phyloP scores from a whole-genome alignment of 2,329 filamentous ascomycete genomes.

The Cordyceps tenuipes region DNA sequence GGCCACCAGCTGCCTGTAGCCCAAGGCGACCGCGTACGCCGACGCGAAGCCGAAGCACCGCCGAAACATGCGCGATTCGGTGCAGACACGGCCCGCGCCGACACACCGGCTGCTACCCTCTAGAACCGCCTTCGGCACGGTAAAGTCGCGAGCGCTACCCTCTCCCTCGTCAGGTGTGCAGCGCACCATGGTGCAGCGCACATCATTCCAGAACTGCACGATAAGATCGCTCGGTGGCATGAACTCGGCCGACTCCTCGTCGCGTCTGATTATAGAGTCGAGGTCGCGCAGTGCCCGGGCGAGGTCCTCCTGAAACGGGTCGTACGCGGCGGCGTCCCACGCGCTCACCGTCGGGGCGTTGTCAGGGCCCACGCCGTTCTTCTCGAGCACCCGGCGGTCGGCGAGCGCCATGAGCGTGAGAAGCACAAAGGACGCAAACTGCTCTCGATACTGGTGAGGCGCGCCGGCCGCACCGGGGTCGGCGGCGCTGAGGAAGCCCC shows the following conservation, averaged over 20 bases:
- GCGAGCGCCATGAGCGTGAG: slow-evolving; percentile 24
- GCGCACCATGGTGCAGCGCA: slow-evolving; percentile 16
- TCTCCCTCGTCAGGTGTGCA: slow-evolving; percentile 13
- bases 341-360: slow-evolving; percentile 8
- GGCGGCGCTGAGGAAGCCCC: slow-evolving; percentile 15
- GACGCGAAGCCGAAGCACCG: slow-evolving; percentile 16
- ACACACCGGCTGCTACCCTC: slow-evolving; percentile 15
- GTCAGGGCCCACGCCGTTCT: slow-evolving; percentile 20
- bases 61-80: slow-evolving; percentile 13
- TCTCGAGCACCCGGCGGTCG: slow-evolving; percentile 24
- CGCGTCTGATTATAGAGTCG: slow-evolving; percentile 14
- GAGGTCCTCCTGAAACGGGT: slow-evolving; percentile 17
- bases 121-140: slow-evolving; percentile 14
- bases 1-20: slow-evolving; percentile 18
- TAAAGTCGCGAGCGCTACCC: slow-evolving; percentile 14
- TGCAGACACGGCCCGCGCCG: slow-evolving; percentile 15
- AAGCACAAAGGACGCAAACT: slow-evolving; percentile 18
- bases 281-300: slow-evolving; percentile 14
- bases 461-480: slow-evolving; percentile 12
- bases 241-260: slow-evolving; percentile 13
- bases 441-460: slow-evolving; percentile 15
- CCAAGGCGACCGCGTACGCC: slow-evolving; percentile 15
- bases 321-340: slow-evolving; percentile 12
- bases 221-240: slow-evolving; percentile 17
- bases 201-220: slow-evolving; percentile 16